Percentiles rank a stretch among this genome's conserved stretches.
phyloP scores from a whole-genome alignment of 306 rosid species.

The Lotus japonicus region DNA sequence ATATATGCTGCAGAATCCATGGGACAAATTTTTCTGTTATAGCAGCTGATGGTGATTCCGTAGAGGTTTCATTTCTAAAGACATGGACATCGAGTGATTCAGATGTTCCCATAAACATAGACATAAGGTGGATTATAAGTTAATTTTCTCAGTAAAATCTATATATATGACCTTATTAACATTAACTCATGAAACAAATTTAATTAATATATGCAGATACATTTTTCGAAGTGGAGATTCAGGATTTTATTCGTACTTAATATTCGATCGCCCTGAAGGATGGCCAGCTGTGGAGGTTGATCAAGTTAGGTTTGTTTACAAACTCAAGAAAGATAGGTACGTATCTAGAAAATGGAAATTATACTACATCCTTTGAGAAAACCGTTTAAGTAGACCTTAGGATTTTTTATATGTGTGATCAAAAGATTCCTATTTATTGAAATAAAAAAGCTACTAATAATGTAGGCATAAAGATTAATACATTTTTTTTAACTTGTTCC shows the following conservation, averaged over 20 bases:
- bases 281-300: slow-evolving; percentile 49
- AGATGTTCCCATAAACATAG: slow-evolving; percentile 53
- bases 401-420: too few relatives aligned
- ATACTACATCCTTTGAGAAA: too few relatives aligned
- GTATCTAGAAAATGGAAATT: slow-evolving; percentile 22
- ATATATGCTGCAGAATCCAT: slow-evolving; percentile 32
- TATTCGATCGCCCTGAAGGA: slow-evolving; percentile 58
- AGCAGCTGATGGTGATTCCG: slow-evolving; percentile 23
- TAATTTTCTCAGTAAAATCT: too few relatives aligned
- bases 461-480: too few relatives aligned
- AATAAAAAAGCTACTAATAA: too few relatives aligned
- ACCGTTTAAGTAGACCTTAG: too few relatives aligned
- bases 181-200: too few relatives aligned
- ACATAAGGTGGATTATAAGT: slow-evolving; percentile 45
- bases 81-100: slow-evolving; percentile 31
- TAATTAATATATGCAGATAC: slow-evolving; percentile 33
- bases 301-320: slow-evolving; percentile 57
- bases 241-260: slow-evolving; percentile 61
- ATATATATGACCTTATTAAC: too few relatives aligned
- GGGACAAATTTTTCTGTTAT: slow-evolving; percentile 41
- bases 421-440: too few relatives aligned
- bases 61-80: slow-evolving; percentile 62
- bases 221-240: slow-evolving; percentile 49
- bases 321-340: slow-evolving; percentile 48
- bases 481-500: too few relatives aligned